These are phyloP conservation scores for Vitis labrusca DNA, from an alignment of 164 flowering plant species.

Conservation along the genomic window DNA sequence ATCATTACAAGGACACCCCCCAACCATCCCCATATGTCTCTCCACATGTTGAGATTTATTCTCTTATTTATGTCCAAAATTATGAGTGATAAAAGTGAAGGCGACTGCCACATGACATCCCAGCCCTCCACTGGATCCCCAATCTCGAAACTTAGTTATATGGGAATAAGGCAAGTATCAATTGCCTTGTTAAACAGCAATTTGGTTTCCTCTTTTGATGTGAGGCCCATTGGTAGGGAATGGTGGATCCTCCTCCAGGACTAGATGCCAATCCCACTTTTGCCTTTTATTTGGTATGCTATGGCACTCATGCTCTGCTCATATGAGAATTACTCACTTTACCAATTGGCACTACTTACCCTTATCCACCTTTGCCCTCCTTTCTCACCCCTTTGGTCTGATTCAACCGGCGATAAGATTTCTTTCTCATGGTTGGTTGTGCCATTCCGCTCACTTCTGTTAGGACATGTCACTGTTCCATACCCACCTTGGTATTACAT, in stretches of 20 bases:
- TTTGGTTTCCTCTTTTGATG: background rate
- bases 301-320: background rate
- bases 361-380: background rate
- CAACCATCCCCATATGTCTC: too few species aligned
- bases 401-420: background rate
- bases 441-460: too few species aligned
- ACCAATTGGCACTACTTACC: background rate
- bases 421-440: too few species aligned
- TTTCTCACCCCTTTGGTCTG: background rate
- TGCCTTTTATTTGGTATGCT: background rate
- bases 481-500: background rate
- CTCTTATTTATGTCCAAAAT: background rate
- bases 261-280: background rate
- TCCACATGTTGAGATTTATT: background rate
- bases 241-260: background rate
- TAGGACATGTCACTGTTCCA: slow-evolving; percentile 7
- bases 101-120: slow-evolving; percentile 20
- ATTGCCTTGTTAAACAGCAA: background rate
- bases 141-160: background rate
- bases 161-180: slow-evolving; percentile 1
- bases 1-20: too few species aligned
- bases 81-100: slow-evolving; percentile 22
- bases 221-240: background rate
- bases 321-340: background rate
- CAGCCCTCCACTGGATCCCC: slow-evolving; percentile 4